phyloP scores from a whole-genome alignment of 192 early-diverging fungal species.

The Gigaspora rosea region DNA sequence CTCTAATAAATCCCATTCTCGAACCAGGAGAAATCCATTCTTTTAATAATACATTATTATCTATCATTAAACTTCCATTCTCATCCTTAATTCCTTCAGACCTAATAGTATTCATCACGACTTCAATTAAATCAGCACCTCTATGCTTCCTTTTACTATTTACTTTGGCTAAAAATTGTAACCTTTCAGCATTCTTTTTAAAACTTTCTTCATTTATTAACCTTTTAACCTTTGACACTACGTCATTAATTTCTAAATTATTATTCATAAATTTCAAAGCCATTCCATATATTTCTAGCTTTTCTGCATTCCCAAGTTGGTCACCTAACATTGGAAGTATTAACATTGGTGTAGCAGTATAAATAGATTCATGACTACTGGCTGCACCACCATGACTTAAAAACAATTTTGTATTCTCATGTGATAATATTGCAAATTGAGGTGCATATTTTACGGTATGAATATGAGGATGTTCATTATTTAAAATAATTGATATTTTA shows the following conservation, averaged over 20 bases:
- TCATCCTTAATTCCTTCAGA: neutral
- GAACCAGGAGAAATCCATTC: slow-evolving; percentile 20
- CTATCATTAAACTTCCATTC: neutral
- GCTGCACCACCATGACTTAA: no score
- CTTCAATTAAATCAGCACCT: slow-evolving; percentile 29
- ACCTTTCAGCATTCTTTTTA: neutral
- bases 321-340: no score
- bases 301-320: neutral
- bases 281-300: neutral
- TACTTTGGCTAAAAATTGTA: slow-evolving; percentile 16
- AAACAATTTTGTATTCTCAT: slow-evolving; percentile 34
- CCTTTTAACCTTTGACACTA: neutral
- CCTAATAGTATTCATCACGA: neutral
- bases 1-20: slow-evolving; percentile 30
- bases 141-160: slow-evolving; percentile 28
- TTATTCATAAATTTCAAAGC: neutral
- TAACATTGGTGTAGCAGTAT: no score
- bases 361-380: no score
- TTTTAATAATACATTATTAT: neutral
- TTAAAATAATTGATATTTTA: neutral
- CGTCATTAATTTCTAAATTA: neutral
- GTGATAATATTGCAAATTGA: slow-evolving; percentile 38
- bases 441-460: slow-evolving; percentile 32
- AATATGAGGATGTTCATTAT: neutral
- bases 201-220: neutral